Evolutionary conservation across 2,329 filamentous ascomycete species (phyloP), one percentile per base, ranked within the genome.

Genomic region (Fusarium setosum): DNA sequence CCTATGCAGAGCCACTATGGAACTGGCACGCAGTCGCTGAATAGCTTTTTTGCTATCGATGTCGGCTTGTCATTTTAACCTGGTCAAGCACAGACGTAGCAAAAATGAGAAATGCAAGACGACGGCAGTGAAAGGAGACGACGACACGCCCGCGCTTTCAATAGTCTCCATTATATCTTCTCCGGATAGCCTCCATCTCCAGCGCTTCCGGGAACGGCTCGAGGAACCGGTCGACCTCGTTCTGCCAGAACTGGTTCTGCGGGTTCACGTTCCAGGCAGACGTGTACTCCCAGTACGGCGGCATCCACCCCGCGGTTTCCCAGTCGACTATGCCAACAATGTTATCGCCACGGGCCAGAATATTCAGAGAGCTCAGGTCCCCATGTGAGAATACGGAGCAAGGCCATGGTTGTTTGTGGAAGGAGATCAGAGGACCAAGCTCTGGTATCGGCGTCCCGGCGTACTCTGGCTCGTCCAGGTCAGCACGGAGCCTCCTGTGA

Each of bases 311-410:
- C 4, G 73, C 61, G 2, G 68, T 65, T 54, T 79, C 73, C 77
- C 76, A 79, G 61, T 78, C 74, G 5, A 78, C 55, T 12, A 86
- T 82, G 2, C 81, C 82, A 34, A 79, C 76, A 23, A 87, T 70
- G 1, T 76, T 64, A 57, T 82, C 78, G 4, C 73, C 78, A 3
- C 65, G 63, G 20, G 77, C 73, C 11, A 85, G 58, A 24, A 86
- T 80, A 59, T 85, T 84, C 7, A 74, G 63, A 15, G 73, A 75
- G 57, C 76, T 80, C 4, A 85, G 70, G 62, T 84, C 81, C 10
- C 75, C 76, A 64, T 85, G 82, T 4, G 81, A 82, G 59, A 86
- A 81, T 2, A 78, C 74, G 48, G 37, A 44, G 3, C 2, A 24
- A 9, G 41, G n/a, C 53, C 40, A 68, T 1, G 59, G 34, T 12